Evolutionary conservation across 345 rosid species (phyloP), one percentile per base, ranked within the genome.

Genomic region (Eucalyptus curtisii): DNA sequence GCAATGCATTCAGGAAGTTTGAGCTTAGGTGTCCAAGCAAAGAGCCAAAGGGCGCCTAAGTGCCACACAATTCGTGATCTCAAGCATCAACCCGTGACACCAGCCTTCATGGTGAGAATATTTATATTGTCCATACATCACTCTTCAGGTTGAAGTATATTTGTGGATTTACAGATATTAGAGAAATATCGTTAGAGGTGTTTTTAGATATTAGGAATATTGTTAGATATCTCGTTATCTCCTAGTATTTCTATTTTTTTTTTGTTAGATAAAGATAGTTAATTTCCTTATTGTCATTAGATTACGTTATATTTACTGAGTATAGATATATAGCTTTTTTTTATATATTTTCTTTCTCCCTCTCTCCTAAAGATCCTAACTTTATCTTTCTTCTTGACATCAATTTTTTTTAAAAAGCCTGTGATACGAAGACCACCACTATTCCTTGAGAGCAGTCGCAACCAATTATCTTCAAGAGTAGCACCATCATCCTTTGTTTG

Each of bases 191-290:
- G 3, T 55, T 24, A 27, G 31, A 25, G 16, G 7, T 5, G 31
- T 27, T 59, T 27, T 59, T 27, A 27, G 68, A 27, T 27, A 27
- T 25, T 59, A 27, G 0, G 31, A 27, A 27, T 11, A 10, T 61
- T 1, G 68, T 12, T 61, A 10, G 0, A 30, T 0, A 27, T 61
- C 13, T 61, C 1, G 15, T 61, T 3, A 30, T 6, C 2, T 61
- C 68, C 16, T 61, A 61, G 33, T 30, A 61, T 61, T 30, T 61
- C 4, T 13, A 6, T 61, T 30, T 30, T 27, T 59, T 12, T 59
- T 27, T 61, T 27, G 0, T 61, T 12, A 30, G 33, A 61, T 61
- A 27, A 12, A 61, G 8, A 30, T 61, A 13, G 68, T 13, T 61
- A 13, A 61, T 30, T 30, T 30, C 68, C 33, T 3, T 61, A 6